These are phyloP conservation scores for Scalesia atractyloides DNA, from an alignment of 129 eudicot genomes.

Conservation along the genomic window DNA sequence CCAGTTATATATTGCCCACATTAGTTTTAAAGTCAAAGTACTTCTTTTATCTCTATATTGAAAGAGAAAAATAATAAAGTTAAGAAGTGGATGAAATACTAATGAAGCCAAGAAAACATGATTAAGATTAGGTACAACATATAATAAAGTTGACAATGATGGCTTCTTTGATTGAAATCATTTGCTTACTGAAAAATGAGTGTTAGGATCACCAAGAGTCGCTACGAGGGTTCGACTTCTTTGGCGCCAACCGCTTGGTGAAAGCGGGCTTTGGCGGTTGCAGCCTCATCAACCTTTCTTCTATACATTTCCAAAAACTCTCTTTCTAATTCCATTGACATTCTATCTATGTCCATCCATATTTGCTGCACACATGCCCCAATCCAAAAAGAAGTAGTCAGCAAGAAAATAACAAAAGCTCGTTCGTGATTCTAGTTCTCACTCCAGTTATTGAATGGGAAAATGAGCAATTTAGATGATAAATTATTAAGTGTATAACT, in stretches of 20 bases:
- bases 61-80: conserved; percentile 21
- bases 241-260: conserved; percentile 81
- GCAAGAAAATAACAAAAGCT: too few species aligned
- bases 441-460: too few species aligned
- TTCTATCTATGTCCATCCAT: conserved; percentile 87
- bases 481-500: too few species aligned
- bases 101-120: conserved; percentile 13
- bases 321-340: conserved; percentile 82
- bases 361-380: too few species aligned
- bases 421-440: too few species aligned
- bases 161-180: conserved; percentile 12
- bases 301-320: conserved; percentile 84
- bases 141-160: conserved; percentile 36
- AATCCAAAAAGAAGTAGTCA: neutral
- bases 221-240: conserved; percentile 91
- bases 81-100: conserved; percentile 28
- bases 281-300: conserved; percentile 93
- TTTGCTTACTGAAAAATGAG: conserved; percentile 56
- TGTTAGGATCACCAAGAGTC: conserved; percentile 68
- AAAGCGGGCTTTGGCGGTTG: conserved; percentile 71
- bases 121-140: conserved; percentile 35
- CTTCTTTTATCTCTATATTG: neutral
- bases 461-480: too few species aligned
- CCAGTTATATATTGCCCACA: neutral
- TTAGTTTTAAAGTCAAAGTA: conserved; percentile 24